phyloP scores from a whole-genome alignment of 2,329 filamentous ascomycete species.

The Aspergillus neotritici region DNA sequence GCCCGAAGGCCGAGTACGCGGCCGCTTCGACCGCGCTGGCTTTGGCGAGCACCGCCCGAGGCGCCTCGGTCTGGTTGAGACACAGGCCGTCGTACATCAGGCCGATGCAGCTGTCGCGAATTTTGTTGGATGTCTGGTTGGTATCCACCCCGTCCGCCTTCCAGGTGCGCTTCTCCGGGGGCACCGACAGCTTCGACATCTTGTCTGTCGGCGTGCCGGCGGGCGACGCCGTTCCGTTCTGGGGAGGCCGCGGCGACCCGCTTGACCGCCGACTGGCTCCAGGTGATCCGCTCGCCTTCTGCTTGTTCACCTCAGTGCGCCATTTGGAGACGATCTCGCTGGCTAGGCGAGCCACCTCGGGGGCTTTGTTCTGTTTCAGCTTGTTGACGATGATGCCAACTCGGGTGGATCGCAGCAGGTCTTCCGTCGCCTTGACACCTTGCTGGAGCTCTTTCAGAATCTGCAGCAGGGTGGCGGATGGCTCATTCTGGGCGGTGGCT shows the following conservation, averaged over 20 bases:
- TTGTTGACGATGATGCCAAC: constrained; percentile 88
- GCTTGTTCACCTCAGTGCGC: constrained; percentile 44
- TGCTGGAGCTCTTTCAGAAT: constrained; percentile 75
- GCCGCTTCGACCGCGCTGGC: constrained; percentile 71
- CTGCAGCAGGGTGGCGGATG: constrained; percentile 63
- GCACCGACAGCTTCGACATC: constrained; percentile 50
- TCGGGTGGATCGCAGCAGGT: constrained; percentile 82
- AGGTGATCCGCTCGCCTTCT: constrained; percentile 39
- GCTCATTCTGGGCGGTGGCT: constrained; percentile 68
- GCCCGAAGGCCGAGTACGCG: constrained; percentile 63
- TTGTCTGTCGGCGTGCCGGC: constrained; percentile 41
- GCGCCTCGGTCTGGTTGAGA: constrained; percentile 54
- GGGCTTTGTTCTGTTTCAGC: constrained; percentile 71
- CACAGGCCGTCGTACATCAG: constrained; percentile 92
- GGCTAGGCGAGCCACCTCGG: constrained; percentile 65
- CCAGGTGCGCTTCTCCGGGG: constrained; percentile 72
- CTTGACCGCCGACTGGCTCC: constrained; percentile 36
- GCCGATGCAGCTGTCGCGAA: constrained; percentile 79
- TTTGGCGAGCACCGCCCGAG: constrained; percentile 61
- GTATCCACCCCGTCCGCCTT: constrained; percentile 74
- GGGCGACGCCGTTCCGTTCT: constrained; percentile 53
- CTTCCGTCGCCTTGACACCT: constrained; percentile 77
- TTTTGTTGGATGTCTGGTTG: constrained; percentile 65
- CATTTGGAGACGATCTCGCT: constrained; percentile 73
- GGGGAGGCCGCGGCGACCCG: constrained; percentile 40